Conservation (phyloP, 2,329 filamentous ascomycete genomes). For the Epichloe scottii region DNA sequence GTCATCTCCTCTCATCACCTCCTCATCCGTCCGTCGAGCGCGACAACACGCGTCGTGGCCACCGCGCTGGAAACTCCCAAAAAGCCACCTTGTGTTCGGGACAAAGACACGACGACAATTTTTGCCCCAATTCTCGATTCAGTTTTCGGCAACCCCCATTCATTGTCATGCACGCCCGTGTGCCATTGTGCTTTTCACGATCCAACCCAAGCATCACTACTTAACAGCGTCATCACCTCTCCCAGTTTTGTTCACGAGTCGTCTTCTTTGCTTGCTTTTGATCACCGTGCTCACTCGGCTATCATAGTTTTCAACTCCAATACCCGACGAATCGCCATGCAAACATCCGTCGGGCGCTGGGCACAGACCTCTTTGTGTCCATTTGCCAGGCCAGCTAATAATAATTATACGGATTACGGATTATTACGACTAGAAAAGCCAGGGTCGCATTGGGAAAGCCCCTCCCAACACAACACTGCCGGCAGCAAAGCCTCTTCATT, state of each 20-base stretch:
- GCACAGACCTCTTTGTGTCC: neutral
- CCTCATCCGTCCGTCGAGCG: no score
- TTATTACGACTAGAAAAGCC: no score
- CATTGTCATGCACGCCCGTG: neutral
- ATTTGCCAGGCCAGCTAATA: neutral
- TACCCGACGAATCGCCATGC: neutral
- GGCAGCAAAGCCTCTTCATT: neutral
- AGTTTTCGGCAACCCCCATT: neutral
- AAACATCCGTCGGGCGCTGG: neutral
- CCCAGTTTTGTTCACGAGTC: neutral
- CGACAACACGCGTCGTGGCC: no score
- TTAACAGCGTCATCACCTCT: neutral
- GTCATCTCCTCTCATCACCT: no score
- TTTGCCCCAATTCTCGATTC: no score
- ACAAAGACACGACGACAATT: neutral
- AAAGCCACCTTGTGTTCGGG: no score
- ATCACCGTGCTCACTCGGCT: neutral
- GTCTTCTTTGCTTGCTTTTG: neutral
- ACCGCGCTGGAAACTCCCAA: no score
- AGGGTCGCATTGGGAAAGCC: no score
- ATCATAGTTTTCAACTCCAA: neutral
- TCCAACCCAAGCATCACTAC: neutral
- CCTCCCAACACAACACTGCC: neutral
- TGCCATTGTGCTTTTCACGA: neutral
- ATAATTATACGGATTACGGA: no score